Base-by-base conservation (phyloP, 768 basidiomycete genomes). In the Rhodosporidiobolus odoratus region DNA sequence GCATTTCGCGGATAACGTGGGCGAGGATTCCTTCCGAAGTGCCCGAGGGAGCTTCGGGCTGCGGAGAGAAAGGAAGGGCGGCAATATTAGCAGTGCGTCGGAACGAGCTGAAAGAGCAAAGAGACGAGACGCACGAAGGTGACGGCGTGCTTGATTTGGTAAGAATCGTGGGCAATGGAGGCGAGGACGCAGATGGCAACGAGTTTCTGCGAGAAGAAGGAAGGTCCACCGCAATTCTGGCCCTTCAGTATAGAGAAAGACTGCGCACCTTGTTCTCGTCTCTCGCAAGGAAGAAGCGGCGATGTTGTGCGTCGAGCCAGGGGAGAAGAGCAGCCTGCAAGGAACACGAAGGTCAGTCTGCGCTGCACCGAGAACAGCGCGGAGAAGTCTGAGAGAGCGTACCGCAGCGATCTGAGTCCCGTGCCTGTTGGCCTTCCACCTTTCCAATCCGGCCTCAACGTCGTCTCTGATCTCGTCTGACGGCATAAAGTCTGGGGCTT, bases 381-480 rank as follows among this genome's bases (percentile, higher is more conserved):
- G n/a, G 32, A 19, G 23, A 37, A 25, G 23, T 9, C 2, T 10
- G 4, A 30, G 17, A 58, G 34, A 61, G n/a, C 72, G 32, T 32
- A 74, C 72, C 17, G 69, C 62, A 13, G 68, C 69, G 19, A 74
- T 74, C 59, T 74, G 73, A 4, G 53, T 74, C 6, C 73, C 73
- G 13, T 59, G 34, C 23, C 73, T 43, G 21, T 58, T 38, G 7
- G 34, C 30, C 30, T 67, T 68, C 73, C 73, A 74, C 27, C 45
- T 23, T 37, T 68, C 66, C 13, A 74, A 32, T 0, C 73, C 73
- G 2, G 41, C 52, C 35, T 74, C 73, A 35, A 71, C 66, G 30
- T 92, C 69, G 9, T 58, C 10, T 23, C 53, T 57, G 27, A 57
- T 41, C 7, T 61, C 59, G 4, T 65, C 66, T 15, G 64, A 59